Conservation (phyloP, 257 asterid species). For the Primulina huaijiensis region DNA sequence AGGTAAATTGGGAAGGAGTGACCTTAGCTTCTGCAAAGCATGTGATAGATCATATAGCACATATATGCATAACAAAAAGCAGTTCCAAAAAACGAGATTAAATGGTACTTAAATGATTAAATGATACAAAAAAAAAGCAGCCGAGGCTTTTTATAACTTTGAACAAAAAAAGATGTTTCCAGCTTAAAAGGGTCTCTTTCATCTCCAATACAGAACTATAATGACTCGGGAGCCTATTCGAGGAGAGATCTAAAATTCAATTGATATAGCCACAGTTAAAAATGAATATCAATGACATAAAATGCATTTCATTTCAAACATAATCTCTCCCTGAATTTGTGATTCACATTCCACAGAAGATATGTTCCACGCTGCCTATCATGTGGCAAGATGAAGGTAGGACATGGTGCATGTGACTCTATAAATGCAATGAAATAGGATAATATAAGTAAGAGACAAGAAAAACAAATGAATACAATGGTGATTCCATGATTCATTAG, state of each 20-base stretch:
- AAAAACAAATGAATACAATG: background rate
- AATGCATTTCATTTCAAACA: background rate
- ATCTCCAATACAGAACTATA: background rate
- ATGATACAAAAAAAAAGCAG: too few species aligned
- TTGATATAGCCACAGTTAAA: background rate
- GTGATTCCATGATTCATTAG: background rate
- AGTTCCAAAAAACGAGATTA: too few species aligned
- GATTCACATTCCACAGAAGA: background rate
- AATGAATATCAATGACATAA: background rate
- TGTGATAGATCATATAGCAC: too few species aligned
- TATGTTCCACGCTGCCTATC: background rate
- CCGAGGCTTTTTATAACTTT: too few species aligned
- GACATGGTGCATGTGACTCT: background rate
- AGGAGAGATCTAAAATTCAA: background rate
- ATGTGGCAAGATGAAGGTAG: background rate
- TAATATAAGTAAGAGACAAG: background rate
- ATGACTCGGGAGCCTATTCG: background rate
- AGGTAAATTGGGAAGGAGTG: too few species aligned
- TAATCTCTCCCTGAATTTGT: background rate
- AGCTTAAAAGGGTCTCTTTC: background rate
- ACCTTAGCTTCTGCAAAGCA: too few species aligned
- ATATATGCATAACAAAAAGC: too few species aligned
- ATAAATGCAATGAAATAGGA: background rate
- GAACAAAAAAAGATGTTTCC: background rate
- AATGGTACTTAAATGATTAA: background rate